Percentiles rank a stretch among this genome's conserved stretches.
Conservation (phyloP, 2,329 filamentous ascomycete species). For the Chaetomiaceae sp. region DNA sequence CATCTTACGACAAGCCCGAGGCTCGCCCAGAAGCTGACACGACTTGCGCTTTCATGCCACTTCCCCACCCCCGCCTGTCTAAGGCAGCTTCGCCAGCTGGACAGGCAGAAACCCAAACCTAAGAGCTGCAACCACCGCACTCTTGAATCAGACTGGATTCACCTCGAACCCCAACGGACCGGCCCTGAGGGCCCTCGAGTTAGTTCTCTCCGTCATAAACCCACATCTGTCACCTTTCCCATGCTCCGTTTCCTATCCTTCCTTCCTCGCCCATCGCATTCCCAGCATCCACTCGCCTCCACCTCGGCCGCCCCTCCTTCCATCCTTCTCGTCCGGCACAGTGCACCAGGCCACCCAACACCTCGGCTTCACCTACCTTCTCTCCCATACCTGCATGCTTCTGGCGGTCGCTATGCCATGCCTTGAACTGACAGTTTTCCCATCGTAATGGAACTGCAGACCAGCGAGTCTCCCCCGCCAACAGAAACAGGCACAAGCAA, state of each 20-base stretch:
- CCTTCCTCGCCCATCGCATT: background rate
- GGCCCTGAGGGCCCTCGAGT: background rate
- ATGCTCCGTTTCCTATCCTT: background rate
- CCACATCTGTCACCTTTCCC: background rate
- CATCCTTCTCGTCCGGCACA: background rate
- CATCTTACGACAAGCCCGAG: constrained; percentile 4
- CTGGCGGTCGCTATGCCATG: constrained; percentile 34
- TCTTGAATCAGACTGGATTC: constrained; percentile 1
- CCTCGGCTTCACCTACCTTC: constrained; percentile 7
- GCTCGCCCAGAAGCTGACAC: constrained; percentile 18
- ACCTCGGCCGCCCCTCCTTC: background rate
- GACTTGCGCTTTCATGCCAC: constrained; percentile 9
- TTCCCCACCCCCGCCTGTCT: constrained; percentile 19
- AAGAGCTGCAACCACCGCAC: constrained; percentile 1
- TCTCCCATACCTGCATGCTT: background rate
- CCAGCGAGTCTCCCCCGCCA: constrained; percentile 17
- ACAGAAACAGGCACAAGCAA: constrained; percentile 2
- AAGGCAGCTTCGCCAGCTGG: constrained; percentile 18
- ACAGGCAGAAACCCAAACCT: constrained; percentile 21
- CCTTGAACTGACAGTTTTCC: constrained; percentile 32
- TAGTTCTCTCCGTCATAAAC: constrained; percentile 5
- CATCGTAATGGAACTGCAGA: constrained; percentile 52
- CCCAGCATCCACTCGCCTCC: too few species aligned
- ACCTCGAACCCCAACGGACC: background rate
- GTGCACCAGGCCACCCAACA: background rate